These are phyloP conservation scores for Lyophyllum decastes DNA, from an alignment of 768 basidiomycete genomes.

Conservation along the genomic window DNA sequence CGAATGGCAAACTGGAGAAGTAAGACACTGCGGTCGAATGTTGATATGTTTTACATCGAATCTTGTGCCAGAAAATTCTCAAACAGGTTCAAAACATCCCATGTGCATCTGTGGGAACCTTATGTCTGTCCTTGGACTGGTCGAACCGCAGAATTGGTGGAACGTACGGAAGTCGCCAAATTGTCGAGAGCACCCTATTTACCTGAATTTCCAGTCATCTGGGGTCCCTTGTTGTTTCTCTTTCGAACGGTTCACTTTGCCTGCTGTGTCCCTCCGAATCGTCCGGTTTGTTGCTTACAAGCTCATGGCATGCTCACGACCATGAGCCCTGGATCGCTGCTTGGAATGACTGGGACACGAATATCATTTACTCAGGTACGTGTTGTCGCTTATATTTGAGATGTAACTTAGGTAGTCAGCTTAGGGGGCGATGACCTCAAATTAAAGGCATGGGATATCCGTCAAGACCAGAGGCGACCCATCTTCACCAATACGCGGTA, in stretches of 20 bases:
- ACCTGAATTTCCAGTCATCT: slow-evolving; percentile 35
- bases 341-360: slow-evolving; percentile 86
- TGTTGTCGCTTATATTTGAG: not conserved
- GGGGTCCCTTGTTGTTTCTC: slow-evolving; percentile 73
- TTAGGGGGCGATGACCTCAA: slow-evolving; percentile 91
- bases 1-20: slow-evolving; percentile 43
- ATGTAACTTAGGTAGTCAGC: not conserved
- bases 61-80: slow-evolving; percentile 38
- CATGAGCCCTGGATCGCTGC: slow-evolving; percentile 93
- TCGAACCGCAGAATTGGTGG: slow-evolving; percentile 62
- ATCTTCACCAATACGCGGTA: slow-evolving; percentile 76
- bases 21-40: slow-evolving; percentile 26
- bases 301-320: slow-evolving; percentile 87
- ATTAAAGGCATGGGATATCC: slow-evolving; percentile 89
- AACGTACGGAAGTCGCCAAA: slow-evolving; percentile 35
- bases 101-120: slow-evolving; percentile 53
- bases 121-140: slow-evolving; percentile 96
- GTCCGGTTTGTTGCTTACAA: slow-evolving; percentile 42
- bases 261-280: slow-evolving; percentile 53
- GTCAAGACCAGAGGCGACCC: slow-evolving; percentile 60
- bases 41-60: not conserved
- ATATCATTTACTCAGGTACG: slow-evolving; percentile 82
- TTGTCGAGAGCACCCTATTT: not conserved
- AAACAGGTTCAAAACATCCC: slow-evolving; percentile 40
- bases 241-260: slow-evolving; percentile 79